Conservation (phyloP, 2,329 filamentous ascomycete species). For the Xylogone sp. region DNA sequence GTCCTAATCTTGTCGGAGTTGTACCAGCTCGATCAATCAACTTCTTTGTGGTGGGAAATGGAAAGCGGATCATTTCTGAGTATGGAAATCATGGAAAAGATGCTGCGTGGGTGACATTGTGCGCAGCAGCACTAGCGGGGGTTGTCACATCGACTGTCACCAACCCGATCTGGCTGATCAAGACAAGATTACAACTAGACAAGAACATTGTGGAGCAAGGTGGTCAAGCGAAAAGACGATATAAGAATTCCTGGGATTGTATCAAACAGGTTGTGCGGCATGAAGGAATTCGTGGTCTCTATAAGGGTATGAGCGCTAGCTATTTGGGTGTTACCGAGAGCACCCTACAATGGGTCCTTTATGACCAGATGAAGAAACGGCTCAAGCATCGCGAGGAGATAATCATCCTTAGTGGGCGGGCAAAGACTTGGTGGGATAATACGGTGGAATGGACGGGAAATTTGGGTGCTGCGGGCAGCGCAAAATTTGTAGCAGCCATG, state of each 20-base stretch:
- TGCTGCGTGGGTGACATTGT: slow-evolving; percentile 72
- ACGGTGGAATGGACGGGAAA: slow-evolving; percentile 77
- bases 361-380: slow-evolving; percentile 85
- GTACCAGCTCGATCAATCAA: slow-evolving; percentile 89
- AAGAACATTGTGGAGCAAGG: slow-evolving; percentile 68
- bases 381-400: slow-evolving; percentile 61
- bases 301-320: slow-evolving; percentile 86
- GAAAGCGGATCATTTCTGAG: slow-evolving; percentile 76
- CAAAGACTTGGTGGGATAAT: slow-evolving; percentile 68
- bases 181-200: slow-evolving; percentile 88
- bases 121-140: slow-evolving; percentile 72
- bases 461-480: slow-evolving; percentile 71
- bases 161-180: slow-evolving; percentile 95
- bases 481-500: slow-evolving; percentile 81
- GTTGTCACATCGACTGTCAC: slow-evolving; percentile 86
- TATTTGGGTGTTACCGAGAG: slow-evolving; percentile 90
- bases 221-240: slow-evolving; percentile 57
- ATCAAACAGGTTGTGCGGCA: slow-evolving; percentile 74
- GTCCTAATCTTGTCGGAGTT: slow-evolving; percentile 84
- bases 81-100: slow-evolving; percentile 69
- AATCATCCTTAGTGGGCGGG: slow-evolving; percentile 53
- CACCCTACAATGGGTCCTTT: slow-evolving; percentile 89
- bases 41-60: slow-evolving; percentile 91
- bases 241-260: slow-evolving; percentile 87
- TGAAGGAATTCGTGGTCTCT: slow-evolving; percentile 79